phyloP scores from a whole-genome alignment of 805 yeast species.

The Metschnikowia koreensis region DNA sequence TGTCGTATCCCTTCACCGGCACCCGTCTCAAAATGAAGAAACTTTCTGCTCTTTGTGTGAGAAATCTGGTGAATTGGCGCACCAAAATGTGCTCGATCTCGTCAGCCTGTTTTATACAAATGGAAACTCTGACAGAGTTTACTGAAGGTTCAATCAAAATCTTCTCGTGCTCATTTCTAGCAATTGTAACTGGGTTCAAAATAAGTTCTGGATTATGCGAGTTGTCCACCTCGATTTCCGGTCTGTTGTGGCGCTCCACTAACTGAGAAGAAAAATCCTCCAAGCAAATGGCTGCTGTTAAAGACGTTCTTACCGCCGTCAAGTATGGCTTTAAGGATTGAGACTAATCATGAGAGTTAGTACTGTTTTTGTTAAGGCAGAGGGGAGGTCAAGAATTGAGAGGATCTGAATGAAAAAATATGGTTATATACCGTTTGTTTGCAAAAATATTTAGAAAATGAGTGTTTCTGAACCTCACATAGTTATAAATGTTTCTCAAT shows the following conservation, averaged over 20 bases:
- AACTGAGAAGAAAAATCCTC: slow-evolving; percentile 93
- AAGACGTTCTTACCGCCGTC: slow-evolving; percentile 87
- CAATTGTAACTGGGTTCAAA: slow-evolving; percentile 83
- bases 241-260: slow-evolving; percentile 95
- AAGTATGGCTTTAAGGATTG: slow-evolving; percentile 96
- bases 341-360: slow-evolving; percentile 51
- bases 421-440: too few relatives aligned
- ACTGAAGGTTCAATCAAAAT: slow-evolving; percentile 92
- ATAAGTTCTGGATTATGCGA: slow-evolving; percentile 72
- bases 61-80: slow-evolving; percentile 88
- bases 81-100: slow-evolving; percentile 94
- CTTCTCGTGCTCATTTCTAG: slow-evolving; percentile 90
- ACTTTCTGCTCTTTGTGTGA: slow-evolving; percentile 93
- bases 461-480: too few relatives aligned
- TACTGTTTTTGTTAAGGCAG: neutral
- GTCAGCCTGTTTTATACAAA: slow-evolving; percentile 95
- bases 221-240: slow-evolving; percentile 88
- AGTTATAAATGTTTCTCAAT: too few relatives aligned
- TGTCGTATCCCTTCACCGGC: slow-evolving; percentile 89
- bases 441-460: too few relatives aligned
- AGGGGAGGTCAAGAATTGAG: neutral
- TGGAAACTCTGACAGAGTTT: slow-evolving; percentile 86
- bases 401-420: neutral
- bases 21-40: slow-evolving; percentile 88
- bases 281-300: slow-evolving; percentile 89